Evolutionary conservation across 2,329 filamentous ascomycete species (phyloP), one percentile per base, ranked within the genome.

Genomic region (Scortechinia acanthostroma): DNA sequence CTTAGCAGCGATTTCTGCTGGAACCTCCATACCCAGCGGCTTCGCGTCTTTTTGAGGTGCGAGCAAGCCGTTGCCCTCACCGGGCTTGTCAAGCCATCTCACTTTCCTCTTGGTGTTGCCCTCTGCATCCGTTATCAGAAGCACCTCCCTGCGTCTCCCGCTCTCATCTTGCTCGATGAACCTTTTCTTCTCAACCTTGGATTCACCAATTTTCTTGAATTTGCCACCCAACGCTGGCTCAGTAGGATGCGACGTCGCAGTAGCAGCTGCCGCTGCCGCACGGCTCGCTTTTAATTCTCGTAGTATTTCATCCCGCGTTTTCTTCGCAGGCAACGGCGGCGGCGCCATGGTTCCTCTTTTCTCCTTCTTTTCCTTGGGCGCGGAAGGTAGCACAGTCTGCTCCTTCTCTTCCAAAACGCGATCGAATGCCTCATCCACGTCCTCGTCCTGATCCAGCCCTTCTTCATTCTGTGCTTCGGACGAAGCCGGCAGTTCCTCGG

Each of bases 71-170:
- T 42, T 48, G 17, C 55, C 51, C 16, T 59, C 57, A 14, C 58
- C 58, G 14, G 56, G 51, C 46, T 58, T 64, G 53, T 62, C 62
- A 42, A 73, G 58, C 64, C 78, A 81, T 49, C 74, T 66, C 16
- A 77, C 67, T 56, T 80, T 83, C 49, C 74, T 68, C 59, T 83
- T 84, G 44, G 76, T 72, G 33, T 74, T 77, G 14, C 79, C 80
- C 45, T 82, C 66, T 17, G 71, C 69, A 49, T 80, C 76, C 4
- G 73, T 74, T 15, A 75, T 72, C 28, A 80, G 70, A 14, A 83
- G 60, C 2, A 83, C 70, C 51, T 83, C 78, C 43, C 76, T 66
- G 58, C 77, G 55, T 55, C 68, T 69, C 37, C 54, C 62, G 40
- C 52, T 66, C 40, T 69, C 66, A 51, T 83, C 77, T 6, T 68